Base-by-base conservation (phyloP, 2,329 filamentous ascomycete genomes). In the Trichoderma sp. region DNA sequence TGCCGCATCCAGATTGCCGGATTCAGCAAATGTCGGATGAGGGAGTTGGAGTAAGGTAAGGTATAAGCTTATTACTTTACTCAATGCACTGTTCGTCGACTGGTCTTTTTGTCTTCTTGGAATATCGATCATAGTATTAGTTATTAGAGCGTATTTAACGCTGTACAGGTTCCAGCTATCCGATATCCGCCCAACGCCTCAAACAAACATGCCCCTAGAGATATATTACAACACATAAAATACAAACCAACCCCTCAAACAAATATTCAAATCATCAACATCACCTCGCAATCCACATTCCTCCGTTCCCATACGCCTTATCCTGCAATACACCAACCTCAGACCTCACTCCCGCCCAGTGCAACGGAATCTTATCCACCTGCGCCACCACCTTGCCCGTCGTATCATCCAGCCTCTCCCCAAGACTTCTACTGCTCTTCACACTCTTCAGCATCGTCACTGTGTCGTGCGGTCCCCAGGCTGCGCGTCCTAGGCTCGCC, bases 321-420 rank as follows among this genome's bases (percentile, higher is more conserved):
- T 90, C 87, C 70, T 81, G 81, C 73, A 82, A 73, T 32, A 79
- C 76, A 9, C 79, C 81, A 2, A 79, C 77, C 13, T 82, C 78
- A 9, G 83, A 86, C 61, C 89, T 81, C 52, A 91, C 81, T 0
- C 89, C 89, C 3, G 84, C 80, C 72, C 80, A 80, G 73, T 90
- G 87, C 54, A 89, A 72, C 2, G 88, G 88, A 4, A 90, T 79
- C 64, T 81, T 80, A 69, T 89, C 87, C 7, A 89, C 80, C 45
- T 82, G 79, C 68, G 81, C 83, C 76, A 89, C 86, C 3, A 86
- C 80, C 22, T 77, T 80, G 17, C 81, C 79, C 27, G 85, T 80
- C 2, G 81, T 78, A 61, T 83, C 83, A 1, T 83, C 79, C 69
- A 86, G 81, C 17, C 81, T 78, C 45, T 85, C 83, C 8, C 78